Evolutionary conservation across 495 filamentous ascomycete species (phyloP).

Genomic region (Neurospora sp.): DNA sequence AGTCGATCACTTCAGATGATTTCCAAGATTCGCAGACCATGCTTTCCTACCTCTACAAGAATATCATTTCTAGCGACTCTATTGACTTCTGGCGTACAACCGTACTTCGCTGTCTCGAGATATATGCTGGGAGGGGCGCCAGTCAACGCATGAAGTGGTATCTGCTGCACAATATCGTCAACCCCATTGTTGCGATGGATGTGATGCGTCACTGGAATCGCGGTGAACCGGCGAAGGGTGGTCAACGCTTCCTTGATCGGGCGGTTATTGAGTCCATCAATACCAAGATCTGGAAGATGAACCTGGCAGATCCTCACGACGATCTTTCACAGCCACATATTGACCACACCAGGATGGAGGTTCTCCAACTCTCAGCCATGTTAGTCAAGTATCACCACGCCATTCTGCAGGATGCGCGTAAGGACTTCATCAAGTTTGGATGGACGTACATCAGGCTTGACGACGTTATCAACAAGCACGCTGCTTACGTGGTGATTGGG

Average conservation of each 20-base stretch:
- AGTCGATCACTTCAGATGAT: constrained; percentile 72
- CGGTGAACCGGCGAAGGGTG: constrained; percentile 39
- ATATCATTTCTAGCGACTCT: constrained; percentile 75
- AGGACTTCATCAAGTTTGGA: constrained; percentile 97
- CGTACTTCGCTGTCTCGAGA: constrained; percentile 75
- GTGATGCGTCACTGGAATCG: constrained; percentile 59
- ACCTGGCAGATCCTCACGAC: constrained; percentile 71
- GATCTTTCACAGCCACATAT: constrained; percentile 78
- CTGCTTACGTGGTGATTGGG: constrained; percentile 90
- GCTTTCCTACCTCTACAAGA: constrained; percentile 70
- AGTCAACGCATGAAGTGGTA: constrained; percentile 89
- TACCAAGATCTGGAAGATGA: constrained; percentile 87
- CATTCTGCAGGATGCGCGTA: constrained; percentile 79
- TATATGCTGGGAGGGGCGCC: constrained; percentile 67
- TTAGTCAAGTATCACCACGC: constrained; percentile 86
- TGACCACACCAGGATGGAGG: constrained; percentile 92
- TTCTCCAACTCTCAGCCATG: constrained; percentile 87
- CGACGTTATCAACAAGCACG: constrained; percentile 98
- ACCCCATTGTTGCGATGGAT: constrained; percentile 96
- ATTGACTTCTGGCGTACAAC: constrained; percentile 82
- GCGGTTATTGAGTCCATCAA: constrained; percentile 84
- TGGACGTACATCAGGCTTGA: constrained; percentile 98
- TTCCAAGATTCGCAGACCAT: constrained; percentile 67
- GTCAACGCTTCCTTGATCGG: constrained; percentile 71
- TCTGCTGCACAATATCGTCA: constrained; percentile 82